Evolutionary conservation across 2,329 filamentous ascomycete genomes (phyloP).

Genomic region (Phialemonium atrogriseum): DNA sequence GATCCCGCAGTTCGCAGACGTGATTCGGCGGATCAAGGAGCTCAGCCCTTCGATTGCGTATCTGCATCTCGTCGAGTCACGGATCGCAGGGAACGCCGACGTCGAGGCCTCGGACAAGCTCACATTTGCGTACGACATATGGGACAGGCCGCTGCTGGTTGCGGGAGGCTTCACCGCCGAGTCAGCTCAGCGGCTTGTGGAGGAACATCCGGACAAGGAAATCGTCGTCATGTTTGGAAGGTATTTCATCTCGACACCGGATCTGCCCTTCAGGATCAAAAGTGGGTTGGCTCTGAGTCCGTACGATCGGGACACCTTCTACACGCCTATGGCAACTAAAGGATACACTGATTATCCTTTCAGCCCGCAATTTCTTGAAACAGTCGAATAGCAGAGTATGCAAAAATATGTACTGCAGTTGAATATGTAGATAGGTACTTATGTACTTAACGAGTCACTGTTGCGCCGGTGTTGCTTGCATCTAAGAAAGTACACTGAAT

Average conservation of each 20-base stretch:
- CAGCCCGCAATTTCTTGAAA: constrained; percentile 15
- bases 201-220: constrained; percentile 12
- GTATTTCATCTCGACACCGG: constrained; percentile 32
- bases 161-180: constrained; percentile 17
- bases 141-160: constrained; percentile 18
- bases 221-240: constrained; percentile 28
- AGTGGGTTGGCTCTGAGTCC: constrained; percentile 21
- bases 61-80: constrained; percentile 46
- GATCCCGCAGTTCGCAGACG: constrained; percentile 46
- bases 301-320: constrained; percentile 29
- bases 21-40: constrained; percentile 39
- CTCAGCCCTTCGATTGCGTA: constrained; percentile 46
- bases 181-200: constrained; percentile 13
- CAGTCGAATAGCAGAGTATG: too few species aligned
- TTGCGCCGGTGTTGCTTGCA: too few species aligned
- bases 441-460: too few species aligned
- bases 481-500: too few species aligned
- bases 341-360: constrained; percentile 29
- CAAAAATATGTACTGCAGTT: too few species aligned
- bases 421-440: too few species aligned
- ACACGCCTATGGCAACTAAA: constrained; percentile 19
- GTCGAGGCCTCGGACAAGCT: constrained; percentile 25
- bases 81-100: constrained; percentile 15
- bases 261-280: constrained; percentile 28
- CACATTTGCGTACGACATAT: constrained; percentile 17